Evolutionary conservation across 2,329 filamentous ascomycete species (phyloP).

Genomic region (Pseudogymnoascus pannorum): DNA sequence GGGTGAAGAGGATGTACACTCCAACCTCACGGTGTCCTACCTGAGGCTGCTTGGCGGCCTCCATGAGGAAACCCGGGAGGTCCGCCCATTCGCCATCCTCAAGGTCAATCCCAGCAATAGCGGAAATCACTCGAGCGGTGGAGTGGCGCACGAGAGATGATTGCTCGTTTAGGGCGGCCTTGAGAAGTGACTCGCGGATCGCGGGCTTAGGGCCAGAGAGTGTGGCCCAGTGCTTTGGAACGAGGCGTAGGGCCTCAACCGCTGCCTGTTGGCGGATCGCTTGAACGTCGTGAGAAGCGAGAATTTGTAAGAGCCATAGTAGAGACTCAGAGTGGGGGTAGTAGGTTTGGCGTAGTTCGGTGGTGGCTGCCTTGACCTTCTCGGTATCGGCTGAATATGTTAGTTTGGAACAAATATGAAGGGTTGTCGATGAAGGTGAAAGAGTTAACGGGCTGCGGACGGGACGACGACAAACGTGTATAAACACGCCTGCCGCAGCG

Average conservation of each 20-base stretch:
- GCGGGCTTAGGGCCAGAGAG: constrained; percentile 70
- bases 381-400: constrained; percentile 67
- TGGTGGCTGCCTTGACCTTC: constrained; percentile 82
- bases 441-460: constrained; percentile 11
- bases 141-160: constrained; percentile 74
- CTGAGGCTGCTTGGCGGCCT: constrained; percentile 67
- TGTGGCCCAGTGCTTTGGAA: constrained; percentile 77
- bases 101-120: constrained; percentile 79
- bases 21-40: constrained; percentile 81
- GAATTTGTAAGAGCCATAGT: constrained; percentile 77
- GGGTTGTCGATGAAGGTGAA: constrained; percentile 1
- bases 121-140: constrained; percentile 77
- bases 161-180: constrained; percentile 75
- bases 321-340: constrained; percentile 81
- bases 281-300: constrained; percentile 66
- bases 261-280: constrained; percentile 83
- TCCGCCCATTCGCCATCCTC: constrained; percentile 80
- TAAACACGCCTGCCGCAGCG: constrained; percentile 14
- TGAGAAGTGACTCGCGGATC: constrained; percentile 74
- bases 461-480: constrained; percentile 1
- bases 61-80: constrained; percentile 70
- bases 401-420: constrained; percentile 16
- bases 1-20: constrained; percentile 86
- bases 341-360: constrained; percentile 86
- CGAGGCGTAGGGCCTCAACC: constrained; percentile 78